Percentiles rank a stretch among this genome's conserved stretches.
Evolutionary conservation across 352 stramenopile species (phyloP).

Genomic region (Aphanomyces astaci): DNA sequence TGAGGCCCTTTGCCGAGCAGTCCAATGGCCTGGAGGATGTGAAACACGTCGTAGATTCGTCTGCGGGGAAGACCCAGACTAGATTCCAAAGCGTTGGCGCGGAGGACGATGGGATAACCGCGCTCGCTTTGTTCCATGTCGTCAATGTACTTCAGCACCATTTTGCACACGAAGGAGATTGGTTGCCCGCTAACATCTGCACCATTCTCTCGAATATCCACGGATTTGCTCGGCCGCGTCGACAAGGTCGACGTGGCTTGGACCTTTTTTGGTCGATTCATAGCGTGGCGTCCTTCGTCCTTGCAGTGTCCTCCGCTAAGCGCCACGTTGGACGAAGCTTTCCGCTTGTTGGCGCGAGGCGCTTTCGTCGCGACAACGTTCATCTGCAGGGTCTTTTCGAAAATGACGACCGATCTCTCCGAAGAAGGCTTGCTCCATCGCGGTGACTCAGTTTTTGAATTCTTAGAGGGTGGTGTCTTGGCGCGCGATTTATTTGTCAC

Average conservation of each 20-base stretch:
- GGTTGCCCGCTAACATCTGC: background rate
- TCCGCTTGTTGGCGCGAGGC: background rate
- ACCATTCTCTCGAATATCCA: background rate
- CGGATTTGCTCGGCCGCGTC: background rate
- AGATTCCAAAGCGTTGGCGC: slow-evolving; percentile 7
- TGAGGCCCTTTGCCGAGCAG: background rate
- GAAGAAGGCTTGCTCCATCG: background rate
- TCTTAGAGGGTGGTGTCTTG: background rate
- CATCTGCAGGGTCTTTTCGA: background rate
- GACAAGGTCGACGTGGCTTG: background rate
- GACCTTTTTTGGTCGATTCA: no score
- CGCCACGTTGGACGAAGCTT: background rate
- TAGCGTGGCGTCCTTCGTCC: no score
- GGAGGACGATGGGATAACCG: background rate
- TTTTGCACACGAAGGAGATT: slow-evolving; percentile 5
- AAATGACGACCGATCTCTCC: background rate
- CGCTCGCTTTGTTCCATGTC: background rate
- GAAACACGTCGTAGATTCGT: slow-evolving; percentile 19
- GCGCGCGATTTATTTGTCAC: background rate
- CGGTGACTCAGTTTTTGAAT: background rate
- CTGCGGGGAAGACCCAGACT: background rate
- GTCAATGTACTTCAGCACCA: background rate
- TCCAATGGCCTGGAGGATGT: slow-evolving; percentile 16
- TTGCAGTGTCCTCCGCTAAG: background rate
- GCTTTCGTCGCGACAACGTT: background rate